Percentiles rank a stretch among this genome's conserved stretches.
Conservation (phyloP, 305 asterid species). For the Fraxinus sp. region DNA sequence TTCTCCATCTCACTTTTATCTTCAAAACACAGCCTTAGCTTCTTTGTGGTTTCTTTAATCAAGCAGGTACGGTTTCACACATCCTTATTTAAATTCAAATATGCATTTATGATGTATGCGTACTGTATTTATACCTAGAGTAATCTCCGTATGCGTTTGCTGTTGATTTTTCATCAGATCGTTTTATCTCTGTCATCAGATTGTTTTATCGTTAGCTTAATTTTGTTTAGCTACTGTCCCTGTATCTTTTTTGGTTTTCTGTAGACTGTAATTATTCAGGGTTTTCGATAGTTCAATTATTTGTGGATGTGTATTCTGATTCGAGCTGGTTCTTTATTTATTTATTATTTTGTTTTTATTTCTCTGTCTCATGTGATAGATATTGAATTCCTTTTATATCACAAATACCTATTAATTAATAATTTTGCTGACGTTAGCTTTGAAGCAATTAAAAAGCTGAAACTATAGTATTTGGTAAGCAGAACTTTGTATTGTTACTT, state of each 20-base stretch:
- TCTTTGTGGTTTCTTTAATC: not conserved
- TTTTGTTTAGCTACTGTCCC: not conserved
- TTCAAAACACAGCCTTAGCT: not conserved
- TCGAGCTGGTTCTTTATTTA: not conserved
- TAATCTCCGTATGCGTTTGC: not conserved
- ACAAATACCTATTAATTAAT: not conserved
- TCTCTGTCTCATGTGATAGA: not conserved
- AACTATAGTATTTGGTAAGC: not conserved
- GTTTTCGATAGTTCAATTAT: not conserved
- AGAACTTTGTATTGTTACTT: constrained; percentile 5
- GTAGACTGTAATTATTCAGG: not conserved
- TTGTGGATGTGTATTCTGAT: not conserved
- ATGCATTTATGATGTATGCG: not conserved
- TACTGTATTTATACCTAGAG: not conserved
- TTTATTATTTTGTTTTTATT: too few species aligned
- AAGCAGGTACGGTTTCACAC: not conserved
- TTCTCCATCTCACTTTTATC: not conserved
- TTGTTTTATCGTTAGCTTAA: not conserved
- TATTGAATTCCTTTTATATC: not conserved
- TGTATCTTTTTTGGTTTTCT: not conserved
- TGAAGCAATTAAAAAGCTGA: not conserved
- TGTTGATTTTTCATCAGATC: not conserved
- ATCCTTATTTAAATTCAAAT: too few species aligned
- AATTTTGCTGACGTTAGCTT: not conserved
- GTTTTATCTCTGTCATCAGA: not conserved